Evolutionary conservation across 106 monocot genomes (phyloP).

Genomic region (Acorus gramineus): DNA sequence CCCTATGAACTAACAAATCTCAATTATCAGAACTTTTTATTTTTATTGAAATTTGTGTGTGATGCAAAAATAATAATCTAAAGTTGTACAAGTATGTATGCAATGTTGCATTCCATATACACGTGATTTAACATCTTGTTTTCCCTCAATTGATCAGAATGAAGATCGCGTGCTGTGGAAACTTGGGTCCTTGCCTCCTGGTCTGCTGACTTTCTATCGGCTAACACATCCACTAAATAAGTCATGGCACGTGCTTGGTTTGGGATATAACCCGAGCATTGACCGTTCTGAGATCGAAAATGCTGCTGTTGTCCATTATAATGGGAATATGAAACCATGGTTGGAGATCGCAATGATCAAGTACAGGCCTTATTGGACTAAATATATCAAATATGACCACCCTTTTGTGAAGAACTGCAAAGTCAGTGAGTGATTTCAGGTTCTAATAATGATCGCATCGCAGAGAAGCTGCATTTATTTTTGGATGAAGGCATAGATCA

Average conservation of each 20-base stretch:
- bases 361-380: constrained; percentile 59
- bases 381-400: constrained; percentile 57
- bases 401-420: constrained; percentile 44
- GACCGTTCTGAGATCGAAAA: constrained; percentile 53
- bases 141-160: constrained; percentile 24
- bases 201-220: constrained; percentile 55
- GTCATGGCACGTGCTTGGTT: constrained; percentile 67
- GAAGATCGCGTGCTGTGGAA: constrained; percentile 59
- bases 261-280: constrained; percentile 67
- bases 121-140: not conserved
- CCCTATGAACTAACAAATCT: no score
- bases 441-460: no score
- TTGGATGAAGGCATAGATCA: no score
- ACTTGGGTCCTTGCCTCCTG: constrained; percentile 64
- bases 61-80: no score
- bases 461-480: no score
- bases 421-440: constrained; percentile 11
- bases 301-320: constrained; percentile 60
- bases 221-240: constrained; percentile 53
- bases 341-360: constrained; percentile 62
- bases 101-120: not conserved
- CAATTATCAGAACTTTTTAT: no score
- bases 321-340: constrained; percentile 81
- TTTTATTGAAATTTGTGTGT: no score
- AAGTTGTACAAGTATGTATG: not conserved